Evolutionary conservation across 768 basidiomycete genomes (phyloP), one percentile per base, ranked within the genome.

Genomic region (Lenzites betulinus): DNA sequence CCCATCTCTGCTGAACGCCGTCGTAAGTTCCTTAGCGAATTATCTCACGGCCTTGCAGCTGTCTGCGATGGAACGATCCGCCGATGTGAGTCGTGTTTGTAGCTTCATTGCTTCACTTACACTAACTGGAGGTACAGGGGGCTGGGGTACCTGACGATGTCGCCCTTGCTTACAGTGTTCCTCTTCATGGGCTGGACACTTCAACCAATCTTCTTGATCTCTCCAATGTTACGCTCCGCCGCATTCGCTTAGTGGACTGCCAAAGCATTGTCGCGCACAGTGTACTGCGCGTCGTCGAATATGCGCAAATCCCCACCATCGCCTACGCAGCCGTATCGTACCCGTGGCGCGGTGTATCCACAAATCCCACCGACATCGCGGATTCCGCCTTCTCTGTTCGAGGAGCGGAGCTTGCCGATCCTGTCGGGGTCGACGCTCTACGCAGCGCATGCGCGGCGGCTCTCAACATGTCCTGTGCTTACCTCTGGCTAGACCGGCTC

Each of bases 401-500:
- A 26, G 58, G 62, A 4, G 62, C 57, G 3, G 41, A 25, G 20
- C 41, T 55, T 9, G 62, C 44, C 8, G 62, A 63, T 36, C 62
- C 62, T 4, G 48, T 63, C 28, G 53, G 46, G 3, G n/a, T 46
- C 33, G 48, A 44, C n/a, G 58, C 51, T 23, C 58, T 64, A 13
- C 12, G 26, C 8, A 47, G 54, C 26, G 63, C 54, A 4, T 59
- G 58, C 41, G 38, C 39, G 5, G 63, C 58, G 9, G 26, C 63
- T 26, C 23, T 52, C 13, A 7, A 16, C 30, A 44, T 38, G 16
- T 42, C 43, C 4, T 36, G 38, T 22, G 9, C 42, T 15, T 60
- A 42, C 41, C 43, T 64, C n/a, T 64, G 63, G 63, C 30, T 64
- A 4, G 63, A 64, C 49, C 23, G 63, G 26, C 48, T 64, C 9